Evolutionary conservation across 2,329 filamentous ascomycete genomes (phyloP), one percentile per base, ranked within the genome.

Genomic region (Colletotrichum plurivorum): DNA sequence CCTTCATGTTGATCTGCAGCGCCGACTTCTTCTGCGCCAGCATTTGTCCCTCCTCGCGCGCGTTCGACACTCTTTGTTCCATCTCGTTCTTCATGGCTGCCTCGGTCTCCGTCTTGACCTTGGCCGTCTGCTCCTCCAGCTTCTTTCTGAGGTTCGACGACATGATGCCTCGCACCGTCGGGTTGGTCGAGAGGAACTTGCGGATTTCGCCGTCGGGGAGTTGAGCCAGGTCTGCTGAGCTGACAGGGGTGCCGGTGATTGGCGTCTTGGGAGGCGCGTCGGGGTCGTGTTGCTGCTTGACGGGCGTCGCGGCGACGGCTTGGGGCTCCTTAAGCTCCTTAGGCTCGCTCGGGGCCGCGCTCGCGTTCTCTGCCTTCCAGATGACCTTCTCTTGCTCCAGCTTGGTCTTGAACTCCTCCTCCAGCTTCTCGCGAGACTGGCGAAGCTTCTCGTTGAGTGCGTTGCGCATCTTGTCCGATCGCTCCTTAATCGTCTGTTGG

Each of bases 1-100:
- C 92, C 6, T 90, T 84, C 89, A 97, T 93, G 77, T 94, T 95
- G 71, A 95, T 85, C 72, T 92, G 93, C 56, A 93, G 83, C 2
- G 89, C 89, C 62, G 88, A 89, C 78, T 93, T 94, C 83, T 95
- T 95, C 43, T 90, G 89, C 52, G 91, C 90, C 82, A 96, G 87
- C 70, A 92, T 87, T 59, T 92, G 88, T 3, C 91, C 92, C 78
- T 92, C 87, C 71, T 91, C 87, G 62, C 84, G 83, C 12, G 87
- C 88, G 58, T 85, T 83, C 13, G 76, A 73, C 22, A 88, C 80
- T 79, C 88, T 90, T 48, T 83, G 80, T 57, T 90, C 87, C 62
- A 82, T 84, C 67, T 89, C 85, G 10, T 75, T 70, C 76, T 84
- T 85, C 43, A 84, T 64, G 5, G 78, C 73, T 31, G 81, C 80